Evolutionary conservation across 106 monocot genomes (phyloP).

Genomic region (Gastrodia elata): DNA sequence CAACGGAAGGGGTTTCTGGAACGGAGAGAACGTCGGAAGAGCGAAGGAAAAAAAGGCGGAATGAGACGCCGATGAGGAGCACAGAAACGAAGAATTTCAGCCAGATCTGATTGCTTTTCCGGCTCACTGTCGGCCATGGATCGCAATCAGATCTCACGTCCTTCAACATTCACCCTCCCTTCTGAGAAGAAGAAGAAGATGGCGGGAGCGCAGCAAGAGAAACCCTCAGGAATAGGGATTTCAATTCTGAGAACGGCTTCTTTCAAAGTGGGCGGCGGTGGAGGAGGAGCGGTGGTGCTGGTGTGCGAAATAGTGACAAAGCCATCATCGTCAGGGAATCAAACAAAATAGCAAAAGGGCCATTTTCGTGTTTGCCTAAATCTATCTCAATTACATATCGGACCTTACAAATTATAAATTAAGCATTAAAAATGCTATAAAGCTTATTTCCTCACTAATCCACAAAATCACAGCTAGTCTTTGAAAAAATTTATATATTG

Average conservation of each 20-base stretch:
- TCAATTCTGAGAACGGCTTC: neutral
- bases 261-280: too few relatives aligned
- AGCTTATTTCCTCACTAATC: too few relatives aligned
- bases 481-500: too few relatives aligned
- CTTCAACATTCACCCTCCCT: neutral
- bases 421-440: too few relatives aligned
- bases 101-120: slow-evolving; percentile 27
- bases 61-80: slow-evolving; percentile 31
- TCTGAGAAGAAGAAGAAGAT: neutral
- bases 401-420: too few relatives aligned
- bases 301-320: too few relatives aligned
- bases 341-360: too few relatives aligned
- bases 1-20: slow-evolving; percentile 2
- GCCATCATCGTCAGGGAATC: too few relatives aligned
- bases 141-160: slow-evolving; percentile 23
- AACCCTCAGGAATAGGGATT: neutral
- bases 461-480: too few relatives aligned
- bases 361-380: too few relatives aligned
- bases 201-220: neutral
- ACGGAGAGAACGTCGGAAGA: slow-evolving; percentile 6
- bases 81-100: slow-evolving; percentile 33
- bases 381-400: too few relatives aligned
- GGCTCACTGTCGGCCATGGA: slow-evolving; percentile 11
- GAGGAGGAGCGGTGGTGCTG: too few relatives aligned
- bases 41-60: slow-evolving; percentile 31